These are phyloP conservation scores for Suhomyces choctaworum DNA, from an alignment of 1,139 yeast genomes.

Conservation along the genomic window DNA sequence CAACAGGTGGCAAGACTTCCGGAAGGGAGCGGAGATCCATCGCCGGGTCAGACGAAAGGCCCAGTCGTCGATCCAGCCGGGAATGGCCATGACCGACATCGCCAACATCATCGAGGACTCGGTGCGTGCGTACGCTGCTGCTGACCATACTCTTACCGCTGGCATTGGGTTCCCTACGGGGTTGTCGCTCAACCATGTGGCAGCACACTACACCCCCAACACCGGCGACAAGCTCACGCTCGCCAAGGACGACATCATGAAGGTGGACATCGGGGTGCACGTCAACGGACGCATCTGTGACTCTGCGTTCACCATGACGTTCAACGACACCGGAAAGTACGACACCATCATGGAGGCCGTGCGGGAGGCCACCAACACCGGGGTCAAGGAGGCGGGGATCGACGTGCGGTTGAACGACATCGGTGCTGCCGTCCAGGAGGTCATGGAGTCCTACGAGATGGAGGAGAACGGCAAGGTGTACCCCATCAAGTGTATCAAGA, in stretches of 20 bases:
- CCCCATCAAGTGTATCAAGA: constrained; percentile 86
- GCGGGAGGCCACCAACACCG: constrained; percentile 90
- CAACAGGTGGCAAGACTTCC: constrained; percentile 77
- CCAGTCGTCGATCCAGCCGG: constrained; percentile 75
- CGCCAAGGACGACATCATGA: constrained; percentile 87
- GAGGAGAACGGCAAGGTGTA: constrained; percentile 83
- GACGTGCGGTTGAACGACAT: constrained; percentile 94
- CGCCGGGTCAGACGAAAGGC: constrained; percentile 86
- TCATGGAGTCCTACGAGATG: constrained; percentile 94
- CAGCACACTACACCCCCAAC: constrained; percentile 98
- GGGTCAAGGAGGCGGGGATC: constrained; percentile 89
- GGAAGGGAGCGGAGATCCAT: constrained; percentile 96
- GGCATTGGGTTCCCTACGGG: constrained; percentile 99
- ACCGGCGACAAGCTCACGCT: constrained; percentile 86
- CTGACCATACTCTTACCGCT: constrained; percentile 63
- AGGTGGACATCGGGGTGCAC: constrained; percentile 96
- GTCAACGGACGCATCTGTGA: constrained; percentile 95
- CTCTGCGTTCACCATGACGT: constrained; percentile 91
- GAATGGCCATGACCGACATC: constrained; percentile 87
- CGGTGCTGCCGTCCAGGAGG: constrained; percentile 95
- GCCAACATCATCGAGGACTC: constrained; percentile 89
- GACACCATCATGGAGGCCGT: constrained; percentile 82
- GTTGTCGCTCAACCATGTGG: constrained; percentile 85
- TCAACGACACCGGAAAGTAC: constrained; percentile 69
- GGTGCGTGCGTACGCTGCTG: constrained; percentile 70